These are phyloP conservation scores for Leccinum incarnatum DNA, from an alignment of 768 basidiomycete genomes.

Conservation along the genomic window DNA sequence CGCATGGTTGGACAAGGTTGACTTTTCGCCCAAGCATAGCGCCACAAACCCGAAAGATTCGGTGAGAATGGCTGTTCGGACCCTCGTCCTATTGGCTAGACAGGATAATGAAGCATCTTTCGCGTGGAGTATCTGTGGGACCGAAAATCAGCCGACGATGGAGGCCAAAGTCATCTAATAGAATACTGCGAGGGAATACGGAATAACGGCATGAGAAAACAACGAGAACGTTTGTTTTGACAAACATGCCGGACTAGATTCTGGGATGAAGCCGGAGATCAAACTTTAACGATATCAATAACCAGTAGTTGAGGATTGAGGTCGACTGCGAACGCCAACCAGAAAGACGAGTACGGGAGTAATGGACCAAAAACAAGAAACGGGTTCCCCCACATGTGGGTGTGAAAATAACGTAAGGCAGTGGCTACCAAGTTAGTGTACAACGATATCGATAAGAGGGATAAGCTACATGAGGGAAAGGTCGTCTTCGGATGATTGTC, in stretches of 20 bases:
- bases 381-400: conserved; percentile 4
- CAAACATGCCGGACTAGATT: not conserved
- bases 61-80: not conserved
- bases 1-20: not conserved
- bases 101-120: not conserved
- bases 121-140: not conserved
- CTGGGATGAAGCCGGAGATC: not conserved
- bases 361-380: conserved; percentile 1
- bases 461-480: not conserved
- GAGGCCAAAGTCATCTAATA: not conserved
- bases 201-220: not conserved
- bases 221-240: not conserved
- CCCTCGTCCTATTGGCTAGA: not conserved
- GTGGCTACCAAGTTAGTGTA: not conserved
- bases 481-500: conserved; percentile 8
- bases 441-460: conserved; percentile 5
- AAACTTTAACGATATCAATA: not conserved
- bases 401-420: conserved; percentile 17
- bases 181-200: not conserved
- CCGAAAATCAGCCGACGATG: not conserved
- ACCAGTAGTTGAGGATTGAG: not conserved
- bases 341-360: not conserved
- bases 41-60: conserved; percentile 15
- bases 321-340: not conserved
- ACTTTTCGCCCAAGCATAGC: conserved; percentile 1